Evolutionary conservation across 2,329 filamentous ascomycete genomes (phyloP).

Genomic region (Ceratocystis alfenasii): DNA sequence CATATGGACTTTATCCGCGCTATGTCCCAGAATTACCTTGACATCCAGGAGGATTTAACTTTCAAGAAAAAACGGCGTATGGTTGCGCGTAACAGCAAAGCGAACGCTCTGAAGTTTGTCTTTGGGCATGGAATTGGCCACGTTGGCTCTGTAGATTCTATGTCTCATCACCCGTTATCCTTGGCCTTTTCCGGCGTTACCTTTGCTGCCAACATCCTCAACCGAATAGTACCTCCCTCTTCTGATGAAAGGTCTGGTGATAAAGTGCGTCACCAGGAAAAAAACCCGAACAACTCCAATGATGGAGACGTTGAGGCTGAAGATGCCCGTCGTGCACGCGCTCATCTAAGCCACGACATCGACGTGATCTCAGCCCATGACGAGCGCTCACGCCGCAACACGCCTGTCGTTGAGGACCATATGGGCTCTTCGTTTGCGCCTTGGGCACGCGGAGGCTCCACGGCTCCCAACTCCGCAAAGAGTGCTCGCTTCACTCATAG

Average conservation of each 20-base stretch:
- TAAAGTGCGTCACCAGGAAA: background rate
- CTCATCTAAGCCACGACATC: conserved; percentile 42
- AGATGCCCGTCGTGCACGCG: conserved; percentile 4
- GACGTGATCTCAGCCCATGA: conserved; percentile 37
- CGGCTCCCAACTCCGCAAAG: conserved; percentile 37
- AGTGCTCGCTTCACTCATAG: conserved; percentile 27
- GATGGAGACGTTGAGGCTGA: conserved; percentile 2
- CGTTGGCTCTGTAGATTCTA: conserved; percentile 24
- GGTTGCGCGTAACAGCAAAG: conserved; percentile 31
- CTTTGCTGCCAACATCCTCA: conserved; percentile 26
- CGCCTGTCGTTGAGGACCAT: conserved; percentile 54
- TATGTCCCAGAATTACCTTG: conserved; percentile 34
- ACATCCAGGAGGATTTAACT: conserved; percentile 41
- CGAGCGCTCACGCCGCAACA: conserved; percentile 27
- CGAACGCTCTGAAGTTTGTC: conserved; percentile 28
- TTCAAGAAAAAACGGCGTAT: conserved; percentile 25
- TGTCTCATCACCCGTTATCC: conserved; percentile 34
- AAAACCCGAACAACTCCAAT: background rate
- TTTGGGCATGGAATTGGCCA: conserved; percentile 31
- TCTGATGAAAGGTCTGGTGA: background rate
- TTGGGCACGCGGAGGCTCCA: conserved; percentile 40
- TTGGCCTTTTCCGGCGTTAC: conserved; percentile 35
- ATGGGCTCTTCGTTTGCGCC: conserved; percentile 42
- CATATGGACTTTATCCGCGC: conserved; percentile 27
- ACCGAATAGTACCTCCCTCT: background rate